Evolutionary conservation across 495 filamentous ascomycete genomes (phyloP).

Genomic region (Lophiotrema nucula): DNA sequence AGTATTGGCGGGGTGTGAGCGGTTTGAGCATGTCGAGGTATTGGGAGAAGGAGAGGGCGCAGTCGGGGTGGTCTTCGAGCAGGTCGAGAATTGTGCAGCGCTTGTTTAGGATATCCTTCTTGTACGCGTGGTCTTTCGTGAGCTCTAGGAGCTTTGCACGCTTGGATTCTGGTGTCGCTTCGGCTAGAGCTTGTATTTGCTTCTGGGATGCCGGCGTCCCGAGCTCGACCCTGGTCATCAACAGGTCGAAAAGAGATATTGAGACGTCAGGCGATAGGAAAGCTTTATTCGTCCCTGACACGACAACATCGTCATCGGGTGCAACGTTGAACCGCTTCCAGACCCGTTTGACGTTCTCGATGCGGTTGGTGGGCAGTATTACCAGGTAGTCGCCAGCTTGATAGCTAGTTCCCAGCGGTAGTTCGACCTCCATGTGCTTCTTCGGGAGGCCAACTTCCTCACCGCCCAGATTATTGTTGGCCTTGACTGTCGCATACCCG

Average conservation of each 20-base stretch:
- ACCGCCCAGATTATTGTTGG: slow-evolving; percentile 12
- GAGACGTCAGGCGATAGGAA: slow-evolving; percentile 4
- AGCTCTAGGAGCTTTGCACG: slow-evolving; percentile 3
- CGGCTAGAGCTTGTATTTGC: slow-evolving; percentile 11
- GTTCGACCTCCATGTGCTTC: slow-evolving; percentile 25
- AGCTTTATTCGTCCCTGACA: slow-evolving; percentile 8
- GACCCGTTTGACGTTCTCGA: slow-evolving; percentile 3
- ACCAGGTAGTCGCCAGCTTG: slow-evolving; percentile 19
- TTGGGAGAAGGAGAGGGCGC: not conserved
- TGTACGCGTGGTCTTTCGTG: not conserved
- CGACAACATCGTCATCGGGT: slow-evolving; percentile 9
- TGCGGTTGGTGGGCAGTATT: slow-evolving; percentile 7
- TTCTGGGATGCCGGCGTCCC: slow-evolving; percentile 18
- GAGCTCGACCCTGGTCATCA: slow-evolving; percentile 19
- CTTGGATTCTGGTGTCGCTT: slow-evolving; percentile 11
- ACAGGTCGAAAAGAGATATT: slow-evolving; percentile 17
- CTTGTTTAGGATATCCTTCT: slow-evolving; percentile 2
- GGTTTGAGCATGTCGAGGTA: slow-evolving; percentile 27
- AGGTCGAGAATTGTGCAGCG: slow-evolving; percentile 19
- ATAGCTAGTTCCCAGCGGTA: slow-evolving; percentile 8
- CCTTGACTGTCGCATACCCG: slow-evolving; percentile 13
- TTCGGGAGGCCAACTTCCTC: slow-evolving; percentile 8
- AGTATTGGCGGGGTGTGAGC: slow-evolving; percentile 15
- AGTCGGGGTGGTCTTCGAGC: slow-evolving; percentile 13
- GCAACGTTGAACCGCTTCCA: slow-evolving; percentile 10